These are phyloP conservation scores for Aspergillus costaricaensis DNA, from an alignment of 2,329 filamentous ascomycete genomes.

Conservation along the genomic window DNA sequence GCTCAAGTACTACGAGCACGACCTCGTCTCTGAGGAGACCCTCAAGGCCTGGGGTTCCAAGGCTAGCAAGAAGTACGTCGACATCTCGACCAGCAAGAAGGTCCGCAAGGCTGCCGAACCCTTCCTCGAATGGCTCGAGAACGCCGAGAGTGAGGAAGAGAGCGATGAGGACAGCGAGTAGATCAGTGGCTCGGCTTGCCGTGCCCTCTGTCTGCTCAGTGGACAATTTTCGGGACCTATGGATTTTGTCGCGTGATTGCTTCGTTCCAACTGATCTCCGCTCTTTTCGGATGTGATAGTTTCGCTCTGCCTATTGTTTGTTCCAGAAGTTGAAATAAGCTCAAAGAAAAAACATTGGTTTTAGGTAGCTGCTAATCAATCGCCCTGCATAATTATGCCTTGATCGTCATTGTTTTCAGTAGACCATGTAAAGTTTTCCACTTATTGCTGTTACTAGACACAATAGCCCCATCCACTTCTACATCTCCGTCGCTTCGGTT, in stretches of 20 bases:
- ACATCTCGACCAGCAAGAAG: constrained; percentile 85
- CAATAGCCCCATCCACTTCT: no score
- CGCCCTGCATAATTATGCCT: no score
- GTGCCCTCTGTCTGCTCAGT: neutral
- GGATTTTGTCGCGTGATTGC: constrained; percentile 1
- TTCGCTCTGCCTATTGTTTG: neutral
- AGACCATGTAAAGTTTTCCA: no score
- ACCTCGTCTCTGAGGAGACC: constrained; percentile 84
- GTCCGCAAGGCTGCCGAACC: constrained; percentile 91
- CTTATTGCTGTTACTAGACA: no score
- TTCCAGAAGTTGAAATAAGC: neutral
- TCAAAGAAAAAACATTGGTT: neutral
- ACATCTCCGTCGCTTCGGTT: no score
- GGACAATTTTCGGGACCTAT: constrained; percentile 14
- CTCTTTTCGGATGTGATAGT: constrained; percentile 5
- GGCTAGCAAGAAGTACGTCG: constrained; percentile 98
- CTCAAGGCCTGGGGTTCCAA: constrained; percentile 89
- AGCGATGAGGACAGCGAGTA: constrained; percentile 58
- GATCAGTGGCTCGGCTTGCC: constrained; percentile 2
- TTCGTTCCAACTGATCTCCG: neutral
- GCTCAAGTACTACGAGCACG: constrained; percentile 85
- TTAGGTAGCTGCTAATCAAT: constrained; percentile 3
- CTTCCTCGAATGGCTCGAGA: constrained; percentile 91
- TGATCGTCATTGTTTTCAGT: no score
- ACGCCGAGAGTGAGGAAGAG: constrained; percentile 75